Evolutionary conservation across 805 yeast species (phyloP).

Genomic region (Pichia gijzeniarum): DNA sequence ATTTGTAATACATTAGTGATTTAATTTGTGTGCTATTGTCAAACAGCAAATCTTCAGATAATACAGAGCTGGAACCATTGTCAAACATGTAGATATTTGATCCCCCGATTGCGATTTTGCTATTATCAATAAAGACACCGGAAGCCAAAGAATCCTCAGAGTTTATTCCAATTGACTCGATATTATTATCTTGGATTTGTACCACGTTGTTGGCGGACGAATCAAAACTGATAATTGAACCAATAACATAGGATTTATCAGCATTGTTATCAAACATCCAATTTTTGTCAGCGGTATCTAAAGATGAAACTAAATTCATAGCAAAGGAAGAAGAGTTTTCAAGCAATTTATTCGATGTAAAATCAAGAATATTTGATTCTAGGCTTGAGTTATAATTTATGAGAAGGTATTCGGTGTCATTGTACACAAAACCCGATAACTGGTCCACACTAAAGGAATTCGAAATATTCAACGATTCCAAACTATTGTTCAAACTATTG

Average conservation of each 20-base stretch:
- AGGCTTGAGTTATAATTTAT: constrained; percentile 28
- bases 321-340: constrained; percentile 21
- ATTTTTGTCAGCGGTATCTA: constrained; percentile 6
- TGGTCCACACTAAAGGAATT: constrained; percentile 22
- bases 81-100: constrained; percentile 12
- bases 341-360: constrained; percentile 32
- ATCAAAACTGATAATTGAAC: constrained; percentile 19
- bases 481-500: constrained; percentile 27
- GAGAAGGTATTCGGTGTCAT: constrained; percentile 36
- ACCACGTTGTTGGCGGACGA: constrained; percentile 16
- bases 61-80: constrained; percentile 1
- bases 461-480: constrained; percentile 32
- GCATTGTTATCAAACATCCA: background rate
- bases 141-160: constrained; percentile 9
- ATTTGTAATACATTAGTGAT: constrained; percentile 32
- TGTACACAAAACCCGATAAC: constrained; percentile 26
- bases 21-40: constrained; percentile 18
- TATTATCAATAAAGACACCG: constrained; percentile 42
- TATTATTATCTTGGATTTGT: constrained; percentile 5
- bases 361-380: constrained; percentile 30
- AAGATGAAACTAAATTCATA: constrained; percentile 29
- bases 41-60: constrained; percentile 15
- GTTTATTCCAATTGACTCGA: background rate
- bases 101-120: constrained; percentile 56
- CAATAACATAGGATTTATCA: constrained; percentile 15